Evolutionary conservation across 2,329 filamentous ascomycete species (phyloP), one percentile per base, ranked within the genome.

Genomic region (Claviceps capensis): DNA sequence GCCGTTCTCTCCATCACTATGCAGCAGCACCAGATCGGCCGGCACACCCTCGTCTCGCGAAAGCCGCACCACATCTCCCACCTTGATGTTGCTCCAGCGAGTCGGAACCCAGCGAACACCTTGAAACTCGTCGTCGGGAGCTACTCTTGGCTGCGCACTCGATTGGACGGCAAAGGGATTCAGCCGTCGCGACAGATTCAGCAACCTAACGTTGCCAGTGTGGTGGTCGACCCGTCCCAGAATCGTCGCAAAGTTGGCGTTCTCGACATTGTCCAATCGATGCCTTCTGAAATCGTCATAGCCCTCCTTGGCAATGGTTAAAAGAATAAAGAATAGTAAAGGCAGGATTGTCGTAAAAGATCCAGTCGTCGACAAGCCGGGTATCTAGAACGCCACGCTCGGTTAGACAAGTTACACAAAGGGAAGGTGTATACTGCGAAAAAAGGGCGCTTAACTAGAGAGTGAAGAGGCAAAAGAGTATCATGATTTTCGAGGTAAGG

Each of bases 271-370:
- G 62, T 95, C 88, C 47, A 94, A 72, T 16, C 85, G 78, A 66
- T 93, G 86, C 54, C 88, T 76, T 59, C 86, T 80, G 60, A 85
- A 82, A 65, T 95, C 88, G 63, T 95, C 88, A 59, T 88, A 93
- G 0, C 88, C 88, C 69, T 95, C 88, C 63, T 95, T 95, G 30
- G 76, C 76, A 60, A 95, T 86, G 0, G 88, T 93, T 53, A 95
- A 73, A 38, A 82, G 72, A 42, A 95, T 85, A 63, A 89, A 89
- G 65, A 89, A 85, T 54, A 85, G 63, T 22, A 89, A 69, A 0
- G 85, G 86, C 34, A 88, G 71, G 57, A 89, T 82, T 1, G 85
- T 89, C 4, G 85, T 89, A 59, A 79, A 88, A 41, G 66, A 82
- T 64, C 85, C 85, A 5, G 85, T 88, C 2, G 86, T 89, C 64